Evolutionary conservation across 768 basidiomycete genomes (phyloP), one percentile per base, ranked within the genome.

Genomic region (Auriscalpium orientale): DNA sequence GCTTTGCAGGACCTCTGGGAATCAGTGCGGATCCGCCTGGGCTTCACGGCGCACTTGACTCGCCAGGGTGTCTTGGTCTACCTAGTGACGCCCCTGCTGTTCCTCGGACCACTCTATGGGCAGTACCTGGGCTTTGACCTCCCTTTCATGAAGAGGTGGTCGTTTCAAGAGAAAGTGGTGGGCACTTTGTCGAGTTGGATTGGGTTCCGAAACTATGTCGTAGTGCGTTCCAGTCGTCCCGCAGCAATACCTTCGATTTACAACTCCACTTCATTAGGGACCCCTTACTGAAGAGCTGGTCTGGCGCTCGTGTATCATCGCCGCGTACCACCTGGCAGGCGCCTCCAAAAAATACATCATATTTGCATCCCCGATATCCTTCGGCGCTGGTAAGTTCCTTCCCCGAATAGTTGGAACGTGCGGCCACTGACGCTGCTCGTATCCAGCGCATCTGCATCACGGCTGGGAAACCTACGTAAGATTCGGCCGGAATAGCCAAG

Each of bases 281-380:
- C 95, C 95, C 0, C 69, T 94, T 36, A 95, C 95, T 0, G 95
- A 99, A 72, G 95, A 98, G 69, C 56, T 97, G 22, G 89, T 91
- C 8, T 98, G 97, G 67, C 77, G 97, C 28, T 84, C 89, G 0
- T 94, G 91, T 66, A 79, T 95, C 33, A 74, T 97, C 18, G 74
- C 85, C 2, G 77, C 84, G 8, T 88, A 90, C 61, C 76, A 83
- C 54, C 77, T 95, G 51, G 79, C 85, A 0, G 82, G 82, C 16
- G 74, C 76, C 2, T 78, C 81, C 0, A 75, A 62, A 21, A 64
- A 57, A 44, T 75, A 76, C 37, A 84, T 95, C 77, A 80, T 97
- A 49, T 89, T 91, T 61, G 70, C 88, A 0, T 79, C 87, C 2
- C 97, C 97, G 0, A 70, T 97, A 11, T 83, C 85, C 55, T 99